A percentile compares a stretch with the other conserved stretches of the same genome.
phyloP scores from a whole-genome alignment of 1,284 basidiomycete species.

The Cystobasidium pallidum region DNA sequence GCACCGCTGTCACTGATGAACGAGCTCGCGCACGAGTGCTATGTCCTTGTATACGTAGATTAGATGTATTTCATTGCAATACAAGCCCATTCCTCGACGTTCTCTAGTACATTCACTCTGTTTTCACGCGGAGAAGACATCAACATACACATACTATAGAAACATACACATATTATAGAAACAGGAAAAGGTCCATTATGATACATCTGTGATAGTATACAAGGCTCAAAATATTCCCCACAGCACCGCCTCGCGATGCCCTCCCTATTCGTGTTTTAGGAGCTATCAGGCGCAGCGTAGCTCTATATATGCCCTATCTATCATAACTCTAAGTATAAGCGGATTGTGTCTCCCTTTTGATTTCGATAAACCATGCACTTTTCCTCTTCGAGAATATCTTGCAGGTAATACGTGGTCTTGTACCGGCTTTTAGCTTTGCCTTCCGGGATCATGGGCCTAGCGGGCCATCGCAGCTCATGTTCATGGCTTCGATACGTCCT shows the following conservation, averaged over 20 bases:
- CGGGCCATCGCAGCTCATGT: conserved; percentile 38
- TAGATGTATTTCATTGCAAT: no score
- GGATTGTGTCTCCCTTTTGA: conserved; percentile 10
- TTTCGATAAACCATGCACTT: conserved; percentile 34
- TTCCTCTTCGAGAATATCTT: conserved; percentile 23
- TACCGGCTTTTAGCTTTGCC: conserved; percentile 32
- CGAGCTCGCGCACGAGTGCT: no score
- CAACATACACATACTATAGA: neutral
- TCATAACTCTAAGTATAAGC: conserved; percentile 15
- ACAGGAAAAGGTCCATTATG: neutral
- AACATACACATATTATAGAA: neutral
- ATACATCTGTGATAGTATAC: neutral
- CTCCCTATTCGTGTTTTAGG: neutral
- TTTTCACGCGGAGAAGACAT: no score
- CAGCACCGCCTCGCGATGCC: neutral
- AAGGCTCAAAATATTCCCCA: neutral
- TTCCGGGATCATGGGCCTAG: conserved; percentile 27
- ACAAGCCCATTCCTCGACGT: no score
- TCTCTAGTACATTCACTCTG: no score
- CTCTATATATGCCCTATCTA: neutral
- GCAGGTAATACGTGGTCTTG: conserved; percentile 36
- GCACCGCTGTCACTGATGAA: no score
- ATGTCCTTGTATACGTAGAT: no score
- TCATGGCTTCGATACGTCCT: conserved; percentile 28
- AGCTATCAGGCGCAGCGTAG: no score